Percentiles rank a stretch among this genome's conserved stretches.
These are phyloP conservation scores for Sphaerulina musiva DNA, from an alignment of 2,329 filamentous ascomycete genomes.

Conservation along the genomic window DNA sequence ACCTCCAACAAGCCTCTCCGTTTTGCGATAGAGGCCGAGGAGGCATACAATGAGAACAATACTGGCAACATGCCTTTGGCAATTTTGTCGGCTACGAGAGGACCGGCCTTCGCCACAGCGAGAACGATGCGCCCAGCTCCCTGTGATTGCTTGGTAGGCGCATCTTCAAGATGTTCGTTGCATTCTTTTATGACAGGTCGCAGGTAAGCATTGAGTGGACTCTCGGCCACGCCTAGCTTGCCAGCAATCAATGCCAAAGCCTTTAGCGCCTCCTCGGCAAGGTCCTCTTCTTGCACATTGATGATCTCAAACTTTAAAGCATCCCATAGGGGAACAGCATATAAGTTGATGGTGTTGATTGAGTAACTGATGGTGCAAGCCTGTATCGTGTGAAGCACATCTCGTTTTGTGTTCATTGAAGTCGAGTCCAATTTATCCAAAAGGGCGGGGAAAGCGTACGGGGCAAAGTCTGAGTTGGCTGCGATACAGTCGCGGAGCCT, in stretches of 20 bases:
- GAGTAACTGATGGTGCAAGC: constrained; percentile 56
- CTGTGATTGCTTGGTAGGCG: constrained; percentile 61
- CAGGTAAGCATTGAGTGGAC: constrained; percentile 49
- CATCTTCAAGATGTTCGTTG: constrained; percentile 61
- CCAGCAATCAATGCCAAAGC: constrained; percentile 51
- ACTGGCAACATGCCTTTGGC: constrained; percentile 52
- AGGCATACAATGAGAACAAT: constrained; percentile 55
- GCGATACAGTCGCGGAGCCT: constrained; percentile 59
- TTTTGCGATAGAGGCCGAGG: constrained; percentile 56
- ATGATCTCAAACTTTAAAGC: constrained; percentile 63
- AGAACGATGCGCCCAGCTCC: constrained; percentile 56
- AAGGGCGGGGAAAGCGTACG: constrained; percentile 59
- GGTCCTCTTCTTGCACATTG: constrained; percentile 59
- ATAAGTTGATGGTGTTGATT: constrained; percentile 52
- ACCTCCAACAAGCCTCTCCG: constrained; percentile 58
- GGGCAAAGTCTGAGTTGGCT: constrained; percentile 57
- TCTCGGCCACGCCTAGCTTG: constrained; percentile 47
- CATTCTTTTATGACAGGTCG: constrained; percentile 60
- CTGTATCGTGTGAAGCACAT: constrained; percentile 57
- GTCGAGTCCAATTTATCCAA: constrained; percentile 65
- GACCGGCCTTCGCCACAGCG: constrained; percentile 50
- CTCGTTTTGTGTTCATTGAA: constrained; percentile 61
- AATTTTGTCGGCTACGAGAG: constrained; percentile 50
- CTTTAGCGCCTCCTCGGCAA: constrained; percentile 54
- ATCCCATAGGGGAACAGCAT: constrained; percentile 62